Base-by-base conservation (phyloP, 1,284 basidiomycete genomes). In the Phlebopus sp. region DNA sequence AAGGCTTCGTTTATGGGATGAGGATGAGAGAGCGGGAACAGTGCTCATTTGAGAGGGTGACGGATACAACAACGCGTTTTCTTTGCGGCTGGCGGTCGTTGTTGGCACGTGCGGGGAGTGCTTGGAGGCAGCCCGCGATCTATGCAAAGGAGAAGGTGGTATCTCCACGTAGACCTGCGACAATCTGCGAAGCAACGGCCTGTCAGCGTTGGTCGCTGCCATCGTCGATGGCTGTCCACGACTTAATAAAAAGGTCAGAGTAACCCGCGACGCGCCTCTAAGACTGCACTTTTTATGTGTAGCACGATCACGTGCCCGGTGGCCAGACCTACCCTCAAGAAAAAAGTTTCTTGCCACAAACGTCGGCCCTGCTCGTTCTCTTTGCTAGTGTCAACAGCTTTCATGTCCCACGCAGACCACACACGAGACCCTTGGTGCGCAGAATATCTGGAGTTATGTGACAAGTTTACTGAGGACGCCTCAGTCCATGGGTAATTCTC, bases 401-500 rank as follows among this genome's bases (percentile, higher is more conserved):
- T 27, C 59, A 89, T 89, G 86, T 77, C 91, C 34, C 85, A 89
- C 74, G 88, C 89, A 67, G 92, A 96, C 73, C 92, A 95, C 74
- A 90, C 91, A 51, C 77, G 92, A 72, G 92, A 96, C 72, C 92
- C 92, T 57, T 96, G 92, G 92, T 86, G 64, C 51, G 80, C 69
- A 23, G 4, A 9, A 17, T 19, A 2, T 19, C 6, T 7, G 6
- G 0, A 14, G 11, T 30, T 37, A 25, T 14, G 4, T 14, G 23
- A 15, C 17, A 0, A 15, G 30, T 0, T 23, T 1, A 5, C 44
- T 57, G 29, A 56, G 44, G n/a, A 41, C 43, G 14, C 42, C 17
- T 0, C 59, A 96, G 96, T 73, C 96, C 96, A 59, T 98, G 92
- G 90, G 96, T 98, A 48, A 92, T 99, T 68, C 85, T 99, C 57